These are phyloP conservation scores for Barbatosphaeria neglecta DNA, from an alignment of 495 filamentous ascomycete genomes.

Conservation along the genomic window DNA sequence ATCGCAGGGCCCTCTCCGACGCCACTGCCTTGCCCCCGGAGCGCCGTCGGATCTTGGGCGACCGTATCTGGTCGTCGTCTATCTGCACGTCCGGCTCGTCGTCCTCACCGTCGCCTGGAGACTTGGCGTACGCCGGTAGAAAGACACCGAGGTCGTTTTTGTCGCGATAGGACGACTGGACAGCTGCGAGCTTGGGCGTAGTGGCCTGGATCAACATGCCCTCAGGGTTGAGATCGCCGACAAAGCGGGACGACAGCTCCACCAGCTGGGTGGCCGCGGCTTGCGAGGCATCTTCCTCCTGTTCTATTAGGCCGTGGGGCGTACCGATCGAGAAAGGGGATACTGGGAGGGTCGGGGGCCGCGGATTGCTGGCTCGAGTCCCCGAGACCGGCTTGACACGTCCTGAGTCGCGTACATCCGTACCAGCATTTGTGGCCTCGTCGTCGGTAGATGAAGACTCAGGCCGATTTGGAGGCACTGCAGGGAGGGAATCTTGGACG, in stretches of 20 bases:
- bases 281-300: conserved; percentile 10
- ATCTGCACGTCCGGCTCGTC: background rate
- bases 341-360: background rate
- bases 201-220: conserved; percentile 35
- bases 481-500: conserved; percentile 5
- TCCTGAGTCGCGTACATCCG: no score
- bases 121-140: conserved; percentile 1
- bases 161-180: conserved; percentile 21
- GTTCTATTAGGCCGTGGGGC: background rate
- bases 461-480: background rate
- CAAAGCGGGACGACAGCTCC: conserved; percentile 25
- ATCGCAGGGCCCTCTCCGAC: conserved; percentile 1
- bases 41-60: background rate
- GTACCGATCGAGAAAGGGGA: background rate
- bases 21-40: background rate
- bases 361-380: background rate
- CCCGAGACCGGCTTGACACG: background rate
- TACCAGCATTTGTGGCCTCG: no score
- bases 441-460: no score
- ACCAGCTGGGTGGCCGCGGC: conserved; percentile 12
- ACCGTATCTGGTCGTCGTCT: background rate
- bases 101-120: background rate
- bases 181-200: conserved; percentile 22
- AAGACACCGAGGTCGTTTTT: conserved; percentile 26
- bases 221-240: conserved; percentile 44